phyloP scores from a whole-genome alignment of 495 filamentous ascomycete species.

The Cercophora scortea region DNA sequence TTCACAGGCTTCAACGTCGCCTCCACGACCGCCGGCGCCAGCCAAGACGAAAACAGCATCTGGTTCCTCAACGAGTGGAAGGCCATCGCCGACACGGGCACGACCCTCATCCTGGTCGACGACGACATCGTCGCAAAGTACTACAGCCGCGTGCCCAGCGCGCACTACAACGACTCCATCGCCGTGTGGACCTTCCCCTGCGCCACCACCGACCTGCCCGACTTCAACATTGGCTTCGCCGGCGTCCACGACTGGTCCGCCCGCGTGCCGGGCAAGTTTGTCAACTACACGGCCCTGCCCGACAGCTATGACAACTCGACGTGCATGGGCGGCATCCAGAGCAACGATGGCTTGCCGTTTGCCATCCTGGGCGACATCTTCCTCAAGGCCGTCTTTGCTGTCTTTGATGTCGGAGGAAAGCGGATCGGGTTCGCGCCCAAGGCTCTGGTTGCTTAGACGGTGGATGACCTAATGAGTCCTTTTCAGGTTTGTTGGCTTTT shows the following conservation, averaged over 20 bases:
- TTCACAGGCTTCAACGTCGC: conserved; percentile 52
- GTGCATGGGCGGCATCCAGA: conserved; percentile 68
- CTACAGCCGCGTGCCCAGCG: conserved; percentile 55
- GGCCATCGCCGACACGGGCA: conserved; percentile 71
- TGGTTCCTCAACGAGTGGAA: conserved; percentile 30
- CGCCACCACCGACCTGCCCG: conserved; percentile 47
- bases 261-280: conserved; percentile 58
- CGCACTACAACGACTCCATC: conserved; percentile 35
- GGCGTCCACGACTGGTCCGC: conserved; percentile 53
- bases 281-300: conserved; percentile 51
- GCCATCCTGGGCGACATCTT: conserved; percentile 69
- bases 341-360: conserved; percentile 43
- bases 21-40: conserved; percentile 23
- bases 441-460: conserved; percentile 3
- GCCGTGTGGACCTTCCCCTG: conserved; percentile 59
- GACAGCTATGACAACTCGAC: conserved; percentile 31
- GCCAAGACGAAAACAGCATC: neutral
- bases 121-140: conserved; percentile 52
- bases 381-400: conserved; percentile 64
- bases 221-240: conserved; percentile 40
- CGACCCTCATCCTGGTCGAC: conserved; percentile 60
- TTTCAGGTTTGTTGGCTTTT: too few species aligned
- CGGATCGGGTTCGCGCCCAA: conserved; percentile 60
- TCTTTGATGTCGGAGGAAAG: conserved; percentile 63
- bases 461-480: too few species aligned